Evolutionary conservation across 495 filamentous ascomycete species (phyloP).

Genomic region (Aspergillus conjunctus): DNA sequence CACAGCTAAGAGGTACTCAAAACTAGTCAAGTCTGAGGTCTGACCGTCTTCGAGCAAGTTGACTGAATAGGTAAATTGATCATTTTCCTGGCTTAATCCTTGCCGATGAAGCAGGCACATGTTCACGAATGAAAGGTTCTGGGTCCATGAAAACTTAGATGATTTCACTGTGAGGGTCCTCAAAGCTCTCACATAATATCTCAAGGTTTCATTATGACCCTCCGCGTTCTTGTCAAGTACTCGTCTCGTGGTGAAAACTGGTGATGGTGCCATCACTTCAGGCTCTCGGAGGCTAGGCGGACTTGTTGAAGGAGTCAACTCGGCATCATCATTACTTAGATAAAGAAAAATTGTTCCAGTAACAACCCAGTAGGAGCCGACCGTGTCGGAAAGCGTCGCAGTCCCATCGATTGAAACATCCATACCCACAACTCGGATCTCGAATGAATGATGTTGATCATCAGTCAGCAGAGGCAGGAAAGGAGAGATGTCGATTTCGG

Average conservation of each 20-base stretch:
- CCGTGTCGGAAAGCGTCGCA: conserved; percentile 57
- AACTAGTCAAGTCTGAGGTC: conserved; percentile 42
- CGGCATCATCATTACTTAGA: conserved; percentile 48
- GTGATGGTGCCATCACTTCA: conserved; percentile 37
- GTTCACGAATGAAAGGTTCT: conserved; percentile 61
- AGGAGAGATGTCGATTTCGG: conserved; percentile 84
- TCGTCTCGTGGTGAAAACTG: conserved; percentile 46
- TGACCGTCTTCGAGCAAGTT: conserved; percentile 30
- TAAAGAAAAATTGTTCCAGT: conserved; percentile 84
- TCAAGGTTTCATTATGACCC: conserved; percentile 62
- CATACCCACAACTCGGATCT: conserved; percentile 69
- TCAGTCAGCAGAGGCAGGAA: conserved; percentile 71
- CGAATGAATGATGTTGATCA: conserved; percentile 65
- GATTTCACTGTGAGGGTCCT: conserved; percentile 60
- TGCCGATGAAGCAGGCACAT: conserved; percentile 57
- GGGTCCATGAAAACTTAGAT: conserved; percentile 58
- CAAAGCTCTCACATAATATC: conserved; percentile 58
- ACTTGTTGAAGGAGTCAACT: conserved; percentile 32
- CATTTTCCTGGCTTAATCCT: conserved; percentile 64
- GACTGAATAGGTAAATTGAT: conserved; percentile 58
- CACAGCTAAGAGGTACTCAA: conserved; percentile 65
- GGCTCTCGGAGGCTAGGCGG: conserved; percentile 22
- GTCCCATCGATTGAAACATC: conserved; percentile 44
- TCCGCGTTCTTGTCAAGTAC: conserved; percentile 43
- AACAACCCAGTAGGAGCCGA: conserved; percentile 77